phyloP scores from a whole-genome alignment of 306 rosid species.

The Glycyrrhiza uralensis region DNA sequence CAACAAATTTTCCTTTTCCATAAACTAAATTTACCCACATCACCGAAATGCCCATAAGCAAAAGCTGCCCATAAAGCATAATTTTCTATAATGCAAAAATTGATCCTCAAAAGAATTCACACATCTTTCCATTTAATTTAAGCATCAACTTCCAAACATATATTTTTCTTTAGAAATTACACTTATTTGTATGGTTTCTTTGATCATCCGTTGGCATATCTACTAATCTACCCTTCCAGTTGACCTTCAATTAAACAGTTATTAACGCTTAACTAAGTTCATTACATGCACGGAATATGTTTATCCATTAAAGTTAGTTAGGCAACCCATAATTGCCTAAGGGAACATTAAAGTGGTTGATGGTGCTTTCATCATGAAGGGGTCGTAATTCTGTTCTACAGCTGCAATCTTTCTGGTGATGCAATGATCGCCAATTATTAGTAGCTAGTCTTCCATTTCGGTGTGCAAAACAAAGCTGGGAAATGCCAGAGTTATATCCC shows the following conservation, averaged over 20 bases:
- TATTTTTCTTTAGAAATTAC: not conserved
- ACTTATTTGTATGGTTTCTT: not conserved
- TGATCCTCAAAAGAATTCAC: not conserved
- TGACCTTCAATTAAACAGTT: not conserved
- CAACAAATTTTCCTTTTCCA: too few relatives aligned
- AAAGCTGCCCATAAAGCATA: not conserved
- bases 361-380: not conserved
- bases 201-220: not conserved
- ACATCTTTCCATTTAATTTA: not conserved
- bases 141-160: not conserved
- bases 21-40: too few relatives aligned
- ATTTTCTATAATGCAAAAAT: too few relatives aligned
- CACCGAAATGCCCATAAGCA: too few relatives aligned
- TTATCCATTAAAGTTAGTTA: not conserved
- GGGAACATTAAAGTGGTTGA: not conserved
- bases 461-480: slow-evolving; percentile 65
- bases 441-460: slow-evolving; percentile 40
- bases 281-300: not conserved
- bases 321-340: not conserved
- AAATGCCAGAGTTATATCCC: slow-evolving; percentile 74
- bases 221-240: not conserved
- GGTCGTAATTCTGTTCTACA: not conserved
- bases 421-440: not conserved
- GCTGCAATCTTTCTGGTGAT: not conserved
- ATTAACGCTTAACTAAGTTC: not conserved